Evolutionary conservation across 2,329 filamentous ascomycete species (phyloP), one percentile per base, ranked within the genome.

Genomic region (Diaporthe sp.): DNA sequence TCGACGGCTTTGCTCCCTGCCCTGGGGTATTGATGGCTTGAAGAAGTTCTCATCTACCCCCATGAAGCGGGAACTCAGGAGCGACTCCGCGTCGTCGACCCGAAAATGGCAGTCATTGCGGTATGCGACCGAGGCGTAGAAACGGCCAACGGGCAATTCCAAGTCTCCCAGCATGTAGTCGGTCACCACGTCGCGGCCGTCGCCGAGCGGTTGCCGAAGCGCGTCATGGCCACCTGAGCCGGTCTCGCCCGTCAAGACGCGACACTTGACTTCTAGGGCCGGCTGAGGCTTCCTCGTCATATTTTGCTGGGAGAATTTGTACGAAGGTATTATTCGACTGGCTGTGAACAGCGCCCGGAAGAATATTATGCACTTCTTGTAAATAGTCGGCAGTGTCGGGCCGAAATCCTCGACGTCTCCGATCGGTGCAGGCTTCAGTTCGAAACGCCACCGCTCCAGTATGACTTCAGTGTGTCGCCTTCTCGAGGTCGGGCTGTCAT

Each of bases 321-420:
- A 98, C 34, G 94, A 92, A 3, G 97, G 97, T 77, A 98, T 86
- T 77, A 98, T 90, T 79, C 94, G 93, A 55, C 95, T 91, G 73
- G 94, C 94, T 68, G 94, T 92, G 83, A 94, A 98, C 61, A 99
- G 89, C 2, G 95, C 95, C 76, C 97, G 91, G 85, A 98, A 98
- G 79, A 98, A 92, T 79, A 98, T 94, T 78, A 99, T 98, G 80
- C 94, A 95, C 85, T 98, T 97, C 86, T 99, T 99, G 89, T 99
- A 99, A 75, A 98, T 92, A 71, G 95, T 96, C 19, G 97, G 95
- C 70, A 98, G 87, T 44, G 86, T 88, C 15, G 87, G 87, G 10
- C 89, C 90, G 82, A 92, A 94, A 81, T 90, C 91, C 65, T 90
- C 87, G 22, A 82, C 79, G 44, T 83, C 80, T 78, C 88, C 82